Percentiles rank a stretch among this genome's conserved stretches.
Evolutionary conservation across 805 yeast species (phyloP).

Genomic region (Wickerhamia fluorescens): DNA sequence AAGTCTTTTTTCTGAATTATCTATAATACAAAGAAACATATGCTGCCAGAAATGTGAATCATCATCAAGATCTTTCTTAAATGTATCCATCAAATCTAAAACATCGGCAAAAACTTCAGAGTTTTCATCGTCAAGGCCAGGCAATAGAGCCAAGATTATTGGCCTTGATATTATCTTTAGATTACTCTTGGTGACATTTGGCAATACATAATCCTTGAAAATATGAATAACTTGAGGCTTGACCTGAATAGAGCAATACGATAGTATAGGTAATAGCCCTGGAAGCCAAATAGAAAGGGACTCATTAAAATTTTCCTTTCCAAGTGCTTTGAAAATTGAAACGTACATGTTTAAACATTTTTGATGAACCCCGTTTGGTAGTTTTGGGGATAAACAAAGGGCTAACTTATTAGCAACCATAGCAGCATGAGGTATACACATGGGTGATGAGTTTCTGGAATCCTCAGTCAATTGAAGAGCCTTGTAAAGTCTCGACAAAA

Average conservation of each 20-base stretch:
- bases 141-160: slow-evolving; percentile 62
- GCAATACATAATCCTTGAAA: slow-evolving; percentile 47
- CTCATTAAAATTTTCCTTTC: slow-evolving; percentile 44
- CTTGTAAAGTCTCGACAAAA: slow-evolving; percentile 70
- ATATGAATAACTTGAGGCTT: slow-evolving; percentile 69
- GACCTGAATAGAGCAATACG: slow-evolving; percentile 83
- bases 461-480: slow-evolving; percentile 41
- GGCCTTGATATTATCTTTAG: slow-evolving; percentile 60
- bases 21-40: slow-evolving; percentile 64
- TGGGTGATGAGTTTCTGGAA: slow-evolving; percentile 16
- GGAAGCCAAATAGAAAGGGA: slow-evolving; percentile 80
- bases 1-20: slow-evolving; percentile 70
- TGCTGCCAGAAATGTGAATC: slow-evolving; percentile 84
- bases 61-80: slow-evolving; percentile 51
- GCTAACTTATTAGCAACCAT: slow-evolving; percentile 68
- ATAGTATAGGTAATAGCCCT: slow-evolving; percentile 82
- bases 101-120: slow-evolving; percentile 70
- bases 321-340: slow-evolving; percentile 58
- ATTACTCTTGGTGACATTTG: slow-evolving; percentile 34
- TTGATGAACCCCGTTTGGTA: slow-evolving; percentile 95
- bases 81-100: slow-evolving; percentile 50
- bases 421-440: slow-evolving; percentile 59
- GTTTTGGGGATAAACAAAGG: slow-evolving; percentile 67
- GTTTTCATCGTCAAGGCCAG: slow-evolving; percentile 90
- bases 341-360: slow-evolving; percentile 77